Evolutionary conservation across 1,284 basidiomycete species (phyloP), one percentile per base, ranked within the genome.

Genomic region (Ustilago bromivora): DNA sequence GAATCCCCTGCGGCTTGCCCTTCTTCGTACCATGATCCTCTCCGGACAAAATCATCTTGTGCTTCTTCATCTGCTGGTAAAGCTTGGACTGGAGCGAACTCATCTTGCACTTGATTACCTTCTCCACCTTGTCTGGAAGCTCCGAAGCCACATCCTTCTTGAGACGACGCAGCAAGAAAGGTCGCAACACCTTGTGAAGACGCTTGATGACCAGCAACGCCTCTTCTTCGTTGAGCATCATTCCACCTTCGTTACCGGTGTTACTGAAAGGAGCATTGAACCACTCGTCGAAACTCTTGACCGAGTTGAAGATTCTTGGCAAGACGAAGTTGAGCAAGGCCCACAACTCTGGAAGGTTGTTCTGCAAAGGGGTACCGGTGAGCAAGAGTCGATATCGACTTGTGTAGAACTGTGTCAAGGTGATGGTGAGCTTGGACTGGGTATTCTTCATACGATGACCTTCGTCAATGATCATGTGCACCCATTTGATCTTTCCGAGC

Each of bases 361-460:
- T 99, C 87, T 98, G 96, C 19, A 99, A 90, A 34, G 97, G 97
- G 3, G 97, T 99, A 87, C 97, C 97, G 11, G 96, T 99, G 60
- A 99, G 90, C 84, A 99, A 96, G 71, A 99, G 92, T 60, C 97
- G 94, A 87, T 95, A 96, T 59, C 94, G 92, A 38, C 94, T 95
- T 82, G 93, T 92, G 87, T 99, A 99, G 88, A 93, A 94, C 69
- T 93, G 93, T 23, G 94, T 95, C 40, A 99, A 90, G 0, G 96
- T 99, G 86, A 95, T 92, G 2, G 92, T 91, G 35, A 99, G 90
- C 89, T 98, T 98, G 84, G 92, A 93, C 87, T 98, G 94, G 0
- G 96, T 96, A 87, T 99, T 99, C 89, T 99, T 99, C 95, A 99
- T 96, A 85, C 97, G 93, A 88, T 99, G 97, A 85, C 97, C 97